phyloP scores from a whole-genome alignment of 1,284 basidiomycete genomes.

The Sporisorium reilianum region DNA sequence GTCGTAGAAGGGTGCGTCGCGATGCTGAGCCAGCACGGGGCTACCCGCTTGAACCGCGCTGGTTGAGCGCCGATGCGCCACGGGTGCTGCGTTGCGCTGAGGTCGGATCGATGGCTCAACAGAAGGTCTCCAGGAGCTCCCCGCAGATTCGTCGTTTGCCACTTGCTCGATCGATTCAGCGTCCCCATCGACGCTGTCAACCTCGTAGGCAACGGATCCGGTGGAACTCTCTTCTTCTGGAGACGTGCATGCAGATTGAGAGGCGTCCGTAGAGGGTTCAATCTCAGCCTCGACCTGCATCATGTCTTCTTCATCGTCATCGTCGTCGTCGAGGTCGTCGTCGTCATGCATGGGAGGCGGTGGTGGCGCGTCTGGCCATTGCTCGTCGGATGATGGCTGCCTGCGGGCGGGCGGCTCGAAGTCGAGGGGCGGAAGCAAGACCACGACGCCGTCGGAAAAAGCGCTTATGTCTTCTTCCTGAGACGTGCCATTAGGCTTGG shows the following conservation, averaged over 20 bases:
- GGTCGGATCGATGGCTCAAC: neutral
- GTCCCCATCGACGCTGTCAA: neutral
- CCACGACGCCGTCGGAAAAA: slow-evolving; percentile 29
- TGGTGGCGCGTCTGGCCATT: slow-evolving; percentile 20
- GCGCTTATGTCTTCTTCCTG: slow-evolving; percentile 3
- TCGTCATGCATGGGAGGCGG: slow-evolving; percentile 34
- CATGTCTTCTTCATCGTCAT: slow-evolving; percentile 24
- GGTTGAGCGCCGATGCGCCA: neutral
- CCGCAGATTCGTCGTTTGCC: neutral
- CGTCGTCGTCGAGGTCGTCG: slow-evolving; percentile 31
- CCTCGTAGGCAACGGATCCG: neutral
- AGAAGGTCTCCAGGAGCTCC: neutral
- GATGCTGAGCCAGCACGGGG: slow-evolving; percentile 35
- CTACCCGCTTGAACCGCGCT: slow-evolving; percentile 25
- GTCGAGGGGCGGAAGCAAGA: slow-evolving; percentile 12
- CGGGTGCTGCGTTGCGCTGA: neutral
- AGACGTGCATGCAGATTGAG: too few relatives aligned
- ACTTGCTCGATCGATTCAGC: neutral
- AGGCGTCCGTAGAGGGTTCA: neutral
- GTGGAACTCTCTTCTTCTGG: neutral
- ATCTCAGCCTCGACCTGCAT: slow-evolving; percentile 26
- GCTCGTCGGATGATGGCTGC: neutral
- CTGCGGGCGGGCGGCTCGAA: neutral
- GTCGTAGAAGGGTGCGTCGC: slow-evolving; percentile 41
- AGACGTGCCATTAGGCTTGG: neutral